Conservation (phyloP, 495 filamentous ascomycete species). For the Paragyromitra xinjiangensis region DNA sequence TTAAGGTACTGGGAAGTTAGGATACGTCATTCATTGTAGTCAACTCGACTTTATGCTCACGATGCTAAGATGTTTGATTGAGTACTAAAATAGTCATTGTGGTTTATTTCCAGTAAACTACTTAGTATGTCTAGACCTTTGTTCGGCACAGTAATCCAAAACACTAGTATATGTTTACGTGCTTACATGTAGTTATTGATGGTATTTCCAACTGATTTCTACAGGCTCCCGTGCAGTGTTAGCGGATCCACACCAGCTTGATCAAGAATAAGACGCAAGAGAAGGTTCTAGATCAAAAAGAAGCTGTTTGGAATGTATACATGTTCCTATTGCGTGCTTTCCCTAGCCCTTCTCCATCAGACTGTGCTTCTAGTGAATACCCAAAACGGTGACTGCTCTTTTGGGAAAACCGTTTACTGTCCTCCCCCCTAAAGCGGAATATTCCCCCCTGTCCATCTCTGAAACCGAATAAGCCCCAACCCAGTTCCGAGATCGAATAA, state of each 20-base stretch:
- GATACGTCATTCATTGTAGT: not conserved
- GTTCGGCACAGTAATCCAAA: not conserved
- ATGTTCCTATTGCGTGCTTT: not conserved
- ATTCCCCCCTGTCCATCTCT: not conserved
- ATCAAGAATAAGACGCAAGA: not conserved
- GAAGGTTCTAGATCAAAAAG: constrained; percentile 4
- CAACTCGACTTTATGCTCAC: not conserved
- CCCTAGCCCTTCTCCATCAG: not conserved
- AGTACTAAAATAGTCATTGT: not conserved
- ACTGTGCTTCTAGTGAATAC: not conserved
- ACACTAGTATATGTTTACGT: not conserved
- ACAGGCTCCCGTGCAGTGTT: not conserved
- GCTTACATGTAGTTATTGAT: not conserved
- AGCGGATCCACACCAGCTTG: not conserved
- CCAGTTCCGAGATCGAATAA: not conserved
- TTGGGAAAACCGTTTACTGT: constrained; percentile 20
- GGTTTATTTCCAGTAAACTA: not conserved
- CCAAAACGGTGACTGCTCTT: constrained; percentile 12
- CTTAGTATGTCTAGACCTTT: not conserved
- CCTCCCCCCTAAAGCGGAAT: constrained; percentile 2
- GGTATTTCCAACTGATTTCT: not conserved
- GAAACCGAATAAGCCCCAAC: not conserved
- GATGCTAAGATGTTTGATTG: not conserved
- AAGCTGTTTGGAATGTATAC: not conserved
- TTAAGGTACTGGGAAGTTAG: not conserved